Conservation (phyloP, 208 protist genomes). For the Balamuthia mandrillaris region DNA sequence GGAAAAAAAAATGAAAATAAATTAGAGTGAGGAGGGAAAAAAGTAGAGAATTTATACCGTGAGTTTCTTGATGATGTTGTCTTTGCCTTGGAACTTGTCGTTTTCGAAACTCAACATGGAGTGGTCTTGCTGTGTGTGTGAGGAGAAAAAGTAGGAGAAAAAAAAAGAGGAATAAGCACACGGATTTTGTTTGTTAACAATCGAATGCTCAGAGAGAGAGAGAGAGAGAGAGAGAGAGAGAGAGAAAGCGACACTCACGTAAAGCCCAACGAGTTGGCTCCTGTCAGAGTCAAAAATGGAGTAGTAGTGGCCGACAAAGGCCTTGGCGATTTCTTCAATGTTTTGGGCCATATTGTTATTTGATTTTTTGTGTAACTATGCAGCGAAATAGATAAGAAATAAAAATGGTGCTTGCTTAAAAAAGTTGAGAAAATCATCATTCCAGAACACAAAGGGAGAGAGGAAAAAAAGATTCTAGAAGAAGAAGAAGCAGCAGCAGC, state of each 20-base stretch:
- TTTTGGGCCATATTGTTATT: too few species aligned
- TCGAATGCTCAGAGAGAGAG: too few species aligned
- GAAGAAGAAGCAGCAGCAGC: too few species aligned
- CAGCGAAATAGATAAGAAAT: too few species aligned
- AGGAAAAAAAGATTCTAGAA: too few species aligned
- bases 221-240: not conserved
- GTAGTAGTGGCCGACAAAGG: constrained; percentile 27
- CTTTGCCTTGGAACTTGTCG: constrained; percentile 27
- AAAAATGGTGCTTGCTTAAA: too few species aligned
- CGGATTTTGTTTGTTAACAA: too few species aligned
- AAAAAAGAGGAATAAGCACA: too few species aligned
- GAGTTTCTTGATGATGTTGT: constrained; percentile 8
- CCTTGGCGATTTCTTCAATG: constrained; percentile 18
- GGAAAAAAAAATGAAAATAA: not conserved
- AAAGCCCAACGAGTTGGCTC: not conserved
- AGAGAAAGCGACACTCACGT: not conserved
- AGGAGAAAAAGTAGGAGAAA: not conserved
- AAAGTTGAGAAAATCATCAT: too few species aligned
- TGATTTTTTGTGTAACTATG: too few species aligned
- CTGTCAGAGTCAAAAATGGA: constrained; percentile 5
- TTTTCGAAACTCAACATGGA: constrained; percentile 28
- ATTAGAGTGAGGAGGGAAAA: not conserved
- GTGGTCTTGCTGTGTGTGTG: constrained; percentile 4
- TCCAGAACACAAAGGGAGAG: too few species aligned
- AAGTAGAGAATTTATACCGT: not conserved